phyloP scores from a whole-genome alignment of 2,329 filamentous ascomycete genomes.

The Curvularia verruculosa region DNA sequence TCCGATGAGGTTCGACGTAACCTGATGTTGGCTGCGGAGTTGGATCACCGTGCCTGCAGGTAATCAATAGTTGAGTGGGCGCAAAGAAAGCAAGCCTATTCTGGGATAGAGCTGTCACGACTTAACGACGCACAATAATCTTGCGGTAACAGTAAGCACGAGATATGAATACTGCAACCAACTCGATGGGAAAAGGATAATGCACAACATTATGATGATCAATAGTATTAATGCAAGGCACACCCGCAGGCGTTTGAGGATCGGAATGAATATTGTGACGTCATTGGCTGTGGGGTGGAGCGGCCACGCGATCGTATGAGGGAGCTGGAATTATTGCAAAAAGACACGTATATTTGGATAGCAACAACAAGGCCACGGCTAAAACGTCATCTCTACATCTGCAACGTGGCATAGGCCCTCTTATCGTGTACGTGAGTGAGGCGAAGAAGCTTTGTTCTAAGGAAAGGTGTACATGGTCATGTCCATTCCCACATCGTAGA shows the following conservation, averaged over 20 bases:
- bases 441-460: not conserved
- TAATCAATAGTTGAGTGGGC: conserved; percentile 7
- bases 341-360: conserved; percentile 28
- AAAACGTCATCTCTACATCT: conserved; percentile 14
- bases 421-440: not conserved
- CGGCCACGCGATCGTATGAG: conserved; percentile 26
- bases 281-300: conserved; percentile 24
- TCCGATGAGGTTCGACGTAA: conserved; percentile 19
- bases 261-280: conserved; percentile 27
- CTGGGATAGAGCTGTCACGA: conserved; percentile 14
- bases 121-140: conserved; percentile 26
- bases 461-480: not conserved
- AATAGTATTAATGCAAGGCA: conserved; percentile 44
- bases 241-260: conserved; percentile 33
- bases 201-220: conserved; percentile 24
- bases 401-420: not conserved
- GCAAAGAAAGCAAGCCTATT: conserved; percentile 1
- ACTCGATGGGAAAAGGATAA: conserved; percentile 9
- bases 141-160: conserved; percentile 23
- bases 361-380: conserved; percentile 22
- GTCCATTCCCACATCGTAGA: not conserved
- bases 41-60: conserved; percentile 7
- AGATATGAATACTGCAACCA: conserved; percentile 9
- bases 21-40: not conserved
- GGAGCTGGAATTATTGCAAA: conserved; percentile 18